Percentiles rank a stretch among this genome's conserved stretches.
Conservation (phyloP, 2,329 filamentous ascomycete species). For the Pezicula radicicola region DNA sequence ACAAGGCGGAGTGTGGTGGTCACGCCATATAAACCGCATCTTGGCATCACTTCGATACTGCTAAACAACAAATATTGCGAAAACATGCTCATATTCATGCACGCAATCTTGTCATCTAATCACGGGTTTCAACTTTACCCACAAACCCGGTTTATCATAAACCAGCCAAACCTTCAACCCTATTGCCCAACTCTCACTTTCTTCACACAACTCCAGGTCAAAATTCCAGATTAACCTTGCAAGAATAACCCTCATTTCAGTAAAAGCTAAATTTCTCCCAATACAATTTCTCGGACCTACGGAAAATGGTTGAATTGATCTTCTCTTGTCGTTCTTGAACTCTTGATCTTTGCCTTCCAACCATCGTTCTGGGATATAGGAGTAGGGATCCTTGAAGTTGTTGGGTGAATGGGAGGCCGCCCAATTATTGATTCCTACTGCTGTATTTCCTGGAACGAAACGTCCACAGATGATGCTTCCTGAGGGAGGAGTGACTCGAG, state of each 20-base stretch:
- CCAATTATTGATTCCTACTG: constrained; percentile 21
- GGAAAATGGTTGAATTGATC: constrained; percentile 28
- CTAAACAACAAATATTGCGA: too few relatives aligned
- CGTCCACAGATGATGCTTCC: constrained; percentile 10
- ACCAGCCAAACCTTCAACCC: constrained; percentile 4
- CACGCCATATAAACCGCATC: too few relatives aligned
- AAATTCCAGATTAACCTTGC: constrained; percentile 22
- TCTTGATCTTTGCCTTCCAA: constrained; percentile 14
- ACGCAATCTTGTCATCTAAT: not conserved
- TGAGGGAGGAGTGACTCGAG: constrained; percentile 8
- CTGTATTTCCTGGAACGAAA: constrained; percentile 10
- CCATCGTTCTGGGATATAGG: constrained; percentile 19
- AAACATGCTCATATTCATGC: too few relatives aligned
- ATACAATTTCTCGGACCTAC: constrained; percentile 29
- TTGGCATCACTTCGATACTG: too few relatives aligned
- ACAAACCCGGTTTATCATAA: constrained; percentile 5
- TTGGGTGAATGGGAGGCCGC: constrained; percentile 19
- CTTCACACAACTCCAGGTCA: constrained; percentile 5
- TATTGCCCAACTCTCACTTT: constrained; percentile 3
- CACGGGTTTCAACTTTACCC: constrained; percentile 4
- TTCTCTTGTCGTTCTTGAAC: constrained; percentile 29
- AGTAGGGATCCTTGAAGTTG: constrained; percentile 14
- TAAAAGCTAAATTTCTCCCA: constrained; percentile 12
- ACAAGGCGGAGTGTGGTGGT: too few relatives aligned
- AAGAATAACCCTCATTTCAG: constrained; percentile 7